These are phyloP conservation scores for Chlorella sp. DNA, from an alignment of 139 green algal species.

Conservation along the genomic window DNA sequence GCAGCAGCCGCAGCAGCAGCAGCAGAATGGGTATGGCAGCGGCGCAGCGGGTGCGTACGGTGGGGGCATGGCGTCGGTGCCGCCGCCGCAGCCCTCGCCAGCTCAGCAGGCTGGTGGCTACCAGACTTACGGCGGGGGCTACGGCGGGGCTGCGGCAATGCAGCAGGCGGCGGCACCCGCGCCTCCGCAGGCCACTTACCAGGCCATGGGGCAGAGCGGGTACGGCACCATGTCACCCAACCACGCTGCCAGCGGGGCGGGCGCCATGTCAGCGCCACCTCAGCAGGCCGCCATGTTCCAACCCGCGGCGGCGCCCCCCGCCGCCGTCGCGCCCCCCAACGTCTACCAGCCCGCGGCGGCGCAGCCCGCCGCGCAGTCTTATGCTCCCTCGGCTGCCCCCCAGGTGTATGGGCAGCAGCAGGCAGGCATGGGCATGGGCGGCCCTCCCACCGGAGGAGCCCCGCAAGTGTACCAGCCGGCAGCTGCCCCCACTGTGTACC, in stretches of 20 bases:
- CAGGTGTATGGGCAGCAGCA: constrained; percentile 30
- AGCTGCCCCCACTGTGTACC: background rate
- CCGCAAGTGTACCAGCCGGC: constrained; percentile 29
- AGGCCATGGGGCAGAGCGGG: constrained; percentile 5
- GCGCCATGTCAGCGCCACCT: background rate
- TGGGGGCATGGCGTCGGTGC: constrained; percentile 13
- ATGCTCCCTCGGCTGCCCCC: constrained; percentile 12
- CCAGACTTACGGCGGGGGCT: constrained; percentile 21
- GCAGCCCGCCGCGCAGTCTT: constrained; percentile 39
- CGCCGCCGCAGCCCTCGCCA: background rate
- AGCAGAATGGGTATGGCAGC: constrained; percentile 27
- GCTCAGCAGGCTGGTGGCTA: background rate
- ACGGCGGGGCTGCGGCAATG: background rate
- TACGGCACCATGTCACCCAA: background rate
- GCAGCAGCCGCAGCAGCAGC: constrained; percentile 2
- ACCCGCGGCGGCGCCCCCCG: background rate
- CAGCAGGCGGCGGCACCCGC: constrained; percentile 29
- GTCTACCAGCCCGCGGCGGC: constrained; percentile 23
- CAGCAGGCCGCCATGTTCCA: constrained; percentile 37
- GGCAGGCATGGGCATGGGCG: background rate
- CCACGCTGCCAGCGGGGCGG: background rate
- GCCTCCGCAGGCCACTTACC: constrained; percentile 21
- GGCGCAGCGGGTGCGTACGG: constrained; percentile 38
- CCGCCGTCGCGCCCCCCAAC: constrained; percentile 4
- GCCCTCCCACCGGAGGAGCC: background rate